These are phyloP conservation scores for Fraxinus sp. DNA, from an alignment of 305 asterid genomes.

Conservation along the genomic window DNA sequence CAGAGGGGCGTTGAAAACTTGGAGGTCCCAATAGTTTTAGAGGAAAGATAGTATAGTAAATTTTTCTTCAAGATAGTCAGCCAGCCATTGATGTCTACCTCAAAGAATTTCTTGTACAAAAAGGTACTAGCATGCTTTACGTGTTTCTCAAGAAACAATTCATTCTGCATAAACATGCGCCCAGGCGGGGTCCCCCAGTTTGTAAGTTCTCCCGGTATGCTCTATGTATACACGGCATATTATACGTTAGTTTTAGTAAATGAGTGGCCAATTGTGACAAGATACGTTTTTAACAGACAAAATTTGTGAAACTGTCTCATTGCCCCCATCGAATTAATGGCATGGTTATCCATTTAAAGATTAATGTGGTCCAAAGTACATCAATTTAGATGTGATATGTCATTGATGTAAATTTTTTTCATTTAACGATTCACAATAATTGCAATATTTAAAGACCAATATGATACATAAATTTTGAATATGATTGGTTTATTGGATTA, in stretches of 20 bases:
- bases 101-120: neutral
- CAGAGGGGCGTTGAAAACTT: conserved; percentile 55
- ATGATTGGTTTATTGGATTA: conserved; percentile 38
- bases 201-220: neutral
- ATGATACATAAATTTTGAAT: conserved; percentile 29
- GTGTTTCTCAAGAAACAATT: neutral
- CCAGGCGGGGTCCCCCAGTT: neutral
- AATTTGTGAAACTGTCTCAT: neutral
- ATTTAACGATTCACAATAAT: neutral
- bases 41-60: conserved; percentile 48
- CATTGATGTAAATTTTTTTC: neutral
- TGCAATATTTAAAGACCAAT: conserved; percentile 18
- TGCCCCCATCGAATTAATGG: neutral
- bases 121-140: neutral
- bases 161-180: neutral
- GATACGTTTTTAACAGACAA: neutral
- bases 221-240: neutral
- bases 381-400: neutral
- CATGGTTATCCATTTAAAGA: neutral
- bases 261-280: neutral
- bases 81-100: neutral
- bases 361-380: neutral
- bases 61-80: conserved; percentile 3
- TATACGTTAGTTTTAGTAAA: neutral
- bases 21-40: conserved; percentile 68